Conservation (phyloP, 768 basidiomycete species). For the Tylopilus intermedius region DNA sequence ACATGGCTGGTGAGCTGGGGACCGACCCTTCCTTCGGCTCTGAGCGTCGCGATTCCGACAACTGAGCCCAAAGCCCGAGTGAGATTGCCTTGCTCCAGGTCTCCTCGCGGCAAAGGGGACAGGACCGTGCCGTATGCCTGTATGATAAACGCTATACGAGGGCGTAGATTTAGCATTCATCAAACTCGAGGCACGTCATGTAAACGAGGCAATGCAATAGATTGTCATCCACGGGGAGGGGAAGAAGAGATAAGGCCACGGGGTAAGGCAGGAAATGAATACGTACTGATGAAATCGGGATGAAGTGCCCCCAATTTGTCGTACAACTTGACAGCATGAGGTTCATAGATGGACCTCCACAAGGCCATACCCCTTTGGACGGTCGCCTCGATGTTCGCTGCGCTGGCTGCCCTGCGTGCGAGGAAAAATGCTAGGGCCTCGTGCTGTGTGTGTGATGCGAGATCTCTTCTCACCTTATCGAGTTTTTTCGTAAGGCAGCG, state of each 20-base stretch:
- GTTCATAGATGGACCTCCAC: slow-evolving; percentile 86
- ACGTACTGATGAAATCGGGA: slow-evolving; percentile 90
- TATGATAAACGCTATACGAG: slow-evolving; percentile 72
- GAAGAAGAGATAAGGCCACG: slow-evolving; percentile 30
- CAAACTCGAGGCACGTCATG: slow-evolving; percentile 31
- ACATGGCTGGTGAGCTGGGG: slow-evolving; percentile 87
- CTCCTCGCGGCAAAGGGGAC: slow-evolving; percentile 64
- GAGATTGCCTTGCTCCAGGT: slow-evolving; percentile 74
- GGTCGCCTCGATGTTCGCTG: slow-evolving; percentile 65
- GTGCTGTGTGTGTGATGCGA: slow-evolving; percentile 12
- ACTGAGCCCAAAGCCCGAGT: slow-evolving; percentile 81
- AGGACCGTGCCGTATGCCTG: slow-evolving; percentile 79
- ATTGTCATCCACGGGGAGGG: slow-evolving; percentile 23
- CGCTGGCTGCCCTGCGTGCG: slow-evolving; percentile 47
- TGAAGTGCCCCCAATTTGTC: slow-evolving; percentile 83
- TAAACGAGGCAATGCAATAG: slow-evolving; percentile 27
- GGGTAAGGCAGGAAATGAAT: slow-evolving; percentile 27
- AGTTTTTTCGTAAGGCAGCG: slow-evolving; percentile 56
- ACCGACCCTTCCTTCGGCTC: slow-evolving; percentile 78
- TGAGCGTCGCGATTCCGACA: slow-evolving; percentile 78
- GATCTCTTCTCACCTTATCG: slow-evolving; percentile 53
- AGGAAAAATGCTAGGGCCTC: slow-evolving; percentile 20
- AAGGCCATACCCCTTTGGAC: slow-evolving; percentile 62
- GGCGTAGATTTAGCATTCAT: slow-evolving; percentile 25
- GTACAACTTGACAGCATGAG: slow-evolving; percentile 85